Base-by-base conservation (phyloP, 768 basidiomycete genomes). In the Peribolospora baueri region DNA sequence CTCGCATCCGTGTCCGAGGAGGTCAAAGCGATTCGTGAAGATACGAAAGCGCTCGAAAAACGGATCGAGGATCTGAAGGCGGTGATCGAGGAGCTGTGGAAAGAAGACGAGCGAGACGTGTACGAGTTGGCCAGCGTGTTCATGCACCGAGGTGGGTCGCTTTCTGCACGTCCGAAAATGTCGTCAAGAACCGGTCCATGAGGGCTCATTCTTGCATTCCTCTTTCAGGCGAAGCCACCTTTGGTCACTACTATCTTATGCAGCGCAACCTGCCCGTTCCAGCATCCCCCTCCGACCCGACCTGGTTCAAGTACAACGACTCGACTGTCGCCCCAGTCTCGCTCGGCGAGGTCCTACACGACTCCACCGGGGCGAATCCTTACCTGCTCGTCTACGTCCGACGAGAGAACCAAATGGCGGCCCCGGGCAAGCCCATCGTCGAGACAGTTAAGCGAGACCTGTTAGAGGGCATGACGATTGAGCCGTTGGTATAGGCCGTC, bases 41-140 rank as follows among this genome's bases (percentile, higher is more conserved):
- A 71, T 3, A 73, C 76, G 5, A 67, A 68, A 25, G 62, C 62
- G 43, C 72, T 86, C 52, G 42, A 47, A 9, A 6, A 46, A 10
- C 56, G 53, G 7, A 36, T 54, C 11, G 45, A 5, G 6, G 50
- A 51, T n/a, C 3, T 54, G 3, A 84, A 85, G 66, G 69, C 71
- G 42, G 75, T 80, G 55, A 66, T 91, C 42, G 84, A 90, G 61
- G 66, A 66, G 1, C 62, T 87, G 0, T 95, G 90, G 90, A 69
- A 68, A 48, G 75, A 79, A 59, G 77, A 77, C 48, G 73, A 65
- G 11, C 68, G 73, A 40, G 77, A 76, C 6, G 79, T 80, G 40
- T 97, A 93, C 65, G 85, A 93, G 64, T 74, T 97, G 48, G 86
- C 84, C 0, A 84, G 85, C 7, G 91, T 95, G 14, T 97, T 69